These are phyloP conservation scores for Parathielavia appendiculata DNA, from an alignment of 495 filamentous ascomycete species.

Conservation along the genomic window DNA sequence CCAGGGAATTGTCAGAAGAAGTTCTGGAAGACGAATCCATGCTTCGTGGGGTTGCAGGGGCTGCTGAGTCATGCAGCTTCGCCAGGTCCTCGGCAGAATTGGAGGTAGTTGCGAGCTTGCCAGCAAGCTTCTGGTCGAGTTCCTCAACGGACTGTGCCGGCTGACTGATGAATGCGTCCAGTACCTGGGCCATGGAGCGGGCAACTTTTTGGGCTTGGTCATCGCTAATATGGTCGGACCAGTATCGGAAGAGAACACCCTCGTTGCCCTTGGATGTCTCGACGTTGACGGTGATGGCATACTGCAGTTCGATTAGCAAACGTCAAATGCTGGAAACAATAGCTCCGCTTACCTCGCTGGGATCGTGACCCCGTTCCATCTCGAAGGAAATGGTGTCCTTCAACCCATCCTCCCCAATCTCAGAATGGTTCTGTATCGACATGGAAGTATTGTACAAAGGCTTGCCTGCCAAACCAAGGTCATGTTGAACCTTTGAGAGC, in stretches of 20 bases:
- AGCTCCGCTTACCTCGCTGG: conserved; percentile 26
- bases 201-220: conserved; percentile 46
- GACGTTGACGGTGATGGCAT: conserved; percentile 51
- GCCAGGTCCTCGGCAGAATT: not conserved
- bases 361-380: conserved; percentile 25
- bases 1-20: not conserved
- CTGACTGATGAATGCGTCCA: conserved; percentile 40
- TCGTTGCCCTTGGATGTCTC: conserved; percentile 46
- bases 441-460: conserved; percentile 54
- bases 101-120: not conserved
- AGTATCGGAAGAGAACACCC: conserved; percentile 53
- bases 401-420: not conserved
- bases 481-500: conserved; percentile 52
- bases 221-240: conserved; percentile 43
- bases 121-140: conserved; percentile 8
- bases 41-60: not conserved
- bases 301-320: conserved; percentile 30
- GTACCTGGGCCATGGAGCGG: conserved; percentile 41
- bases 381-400: conserved; percentile 19
- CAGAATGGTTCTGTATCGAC: conserved; percentile 35
- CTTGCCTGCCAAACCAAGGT: conserved; percentile 46
- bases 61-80: not conserved
- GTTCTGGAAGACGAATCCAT: not conserved
- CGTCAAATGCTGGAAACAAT: not conserved
- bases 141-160: conserved; percentile 12